Percentiles rank a stretch among this genome's conserved stretches.
These are phyloP conservation scores for Lasiodiplodia gonubiensis DNA, from an alignment of 2,329 filamentous ascomycete genomes.

Conservation along the genomic window DNA sequence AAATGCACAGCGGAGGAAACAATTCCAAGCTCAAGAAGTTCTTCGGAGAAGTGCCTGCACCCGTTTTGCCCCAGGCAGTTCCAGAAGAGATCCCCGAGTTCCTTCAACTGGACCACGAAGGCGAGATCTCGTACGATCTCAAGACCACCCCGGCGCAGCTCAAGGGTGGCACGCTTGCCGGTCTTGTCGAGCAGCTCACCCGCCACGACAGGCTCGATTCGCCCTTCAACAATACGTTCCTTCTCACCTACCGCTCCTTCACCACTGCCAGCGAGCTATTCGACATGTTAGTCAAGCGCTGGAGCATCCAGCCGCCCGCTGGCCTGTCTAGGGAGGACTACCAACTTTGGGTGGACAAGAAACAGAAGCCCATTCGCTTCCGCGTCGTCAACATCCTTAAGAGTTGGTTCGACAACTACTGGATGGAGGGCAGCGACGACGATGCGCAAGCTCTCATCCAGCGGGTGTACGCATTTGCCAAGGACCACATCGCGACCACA, in stretches of 20 bases:
- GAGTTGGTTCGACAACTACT: constrained; percentile 97
- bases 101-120: constrained; percentile 83
- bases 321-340: constrained; percentile 77
- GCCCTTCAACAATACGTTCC: constrained; percentile 96
- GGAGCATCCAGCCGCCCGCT: constrained; percentile 88
- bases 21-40: constrained; percentile 58
- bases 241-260: constrained; percentile 95
- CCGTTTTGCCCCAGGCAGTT: constrained; percentile 51
- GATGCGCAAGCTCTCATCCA: constrained; percentile 84
- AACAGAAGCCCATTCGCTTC: constrained; percentile 95
- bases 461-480: constrained; percentile 87
- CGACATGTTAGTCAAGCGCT: constrained; percentile 87
- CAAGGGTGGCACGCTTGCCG: constrained; percentile 86
- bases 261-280: constrained; percentile 90
- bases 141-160: constrained; percentile 78
- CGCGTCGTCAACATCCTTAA: constrained; percentile 97
- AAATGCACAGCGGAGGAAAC: constrained; percentile 47
- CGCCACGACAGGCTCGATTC: constrained; percentile 95
- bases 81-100: constrained; percentile 83
- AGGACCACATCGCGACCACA: constrained; percentile 88
- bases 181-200: constrained; percentile 91
- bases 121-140: constrained; percentile 86
- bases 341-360: constrained; percentile 87
- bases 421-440: constrained; percentile 94
- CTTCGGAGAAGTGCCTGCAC: constrained; percentile 58